A percentile compares a stretch with the other conserved stretches of the same genome.
phyloP scores from a whole-genome alignment of 2,329 filamentous ascomycete species.

The Falciphora oryzae region DNA sequence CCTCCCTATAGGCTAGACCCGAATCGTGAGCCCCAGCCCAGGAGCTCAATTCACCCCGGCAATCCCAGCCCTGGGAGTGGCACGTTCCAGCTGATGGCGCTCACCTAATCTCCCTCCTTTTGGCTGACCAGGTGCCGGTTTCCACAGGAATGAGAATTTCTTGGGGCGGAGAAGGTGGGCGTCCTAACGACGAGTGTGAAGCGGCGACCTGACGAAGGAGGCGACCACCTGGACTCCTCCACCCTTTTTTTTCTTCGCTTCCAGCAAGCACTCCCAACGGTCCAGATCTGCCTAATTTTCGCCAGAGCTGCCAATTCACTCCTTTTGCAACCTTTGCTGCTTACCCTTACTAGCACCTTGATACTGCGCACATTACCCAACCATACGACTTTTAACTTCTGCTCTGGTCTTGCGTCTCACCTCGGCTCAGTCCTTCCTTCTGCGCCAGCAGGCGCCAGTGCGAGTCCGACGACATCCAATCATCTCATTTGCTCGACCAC shows the following conservation, averaged over 20 bases:
- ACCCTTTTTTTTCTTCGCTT: constrained; percentile 15
- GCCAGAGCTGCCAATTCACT: background rate
- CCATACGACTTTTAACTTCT: background rate
- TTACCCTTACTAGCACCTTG: too few relatives aligned
- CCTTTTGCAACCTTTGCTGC: background rate
- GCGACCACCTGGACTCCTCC: constrained; percentile 16
- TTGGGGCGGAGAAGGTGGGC: background rate
- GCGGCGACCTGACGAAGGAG: constrained; percentile 11
- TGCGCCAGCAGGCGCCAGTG: constrained; percentile 24
- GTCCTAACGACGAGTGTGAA: background rate
- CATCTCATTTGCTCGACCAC: constrained; percentile 11
- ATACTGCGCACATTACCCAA: too few relatives aligned
- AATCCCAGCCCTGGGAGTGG: background rate
- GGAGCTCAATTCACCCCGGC: too few relatives aligned
- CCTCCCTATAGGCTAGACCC: background rate
- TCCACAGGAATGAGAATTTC: constrained; percentile 32
- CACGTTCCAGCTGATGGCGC: constrained; percentile 1
- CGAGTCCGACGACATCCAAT: constrained; percentile 21
- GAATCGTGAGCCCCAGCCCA: background rate
- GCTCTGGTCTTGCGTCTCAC: background rate
- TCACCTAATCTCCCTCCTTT: constrained; percentile 4
- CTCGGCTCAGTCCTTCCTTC: constrained; percentile 9
- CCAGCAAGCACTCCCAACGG: constrained; percentile 4
- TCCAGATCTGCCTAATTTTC: constrained; percentile 7
- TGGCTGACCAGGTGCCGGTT: constrained; percentile 19